These are phyloP conservation scores for Arthroderma sp. DNA, from an alignment of 2,329 filamentous ascomycete species.

Conservation along the genomic window DNA sequence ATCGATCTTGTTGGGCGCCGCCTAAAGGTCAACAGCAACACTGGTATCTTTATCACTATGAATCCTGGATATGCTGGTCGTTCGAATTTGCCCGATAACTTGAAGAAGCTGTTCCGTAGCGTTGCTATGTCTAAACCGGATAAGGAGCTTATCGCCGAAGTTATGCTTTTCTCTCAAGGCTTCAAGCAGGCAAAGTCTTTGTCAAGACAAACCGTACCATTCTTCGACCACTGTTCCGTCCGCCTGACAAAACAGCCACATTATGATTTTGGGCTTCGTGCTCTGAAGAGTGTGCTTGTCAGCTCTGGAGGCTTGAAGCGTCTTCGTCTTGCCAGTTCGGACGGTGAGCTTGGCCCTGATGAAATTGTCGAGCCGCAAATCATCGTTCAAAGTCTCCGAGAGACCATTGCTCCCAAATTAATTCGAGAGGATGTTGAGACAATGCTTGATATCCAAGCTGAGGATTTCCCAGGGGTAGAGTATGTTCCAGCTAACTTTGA, in stretches of 20 bases:
- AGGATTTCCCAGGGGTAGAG: slow-evolving; percentile 82
- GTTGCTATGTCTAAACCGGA: slow-evolving; percentile 99
- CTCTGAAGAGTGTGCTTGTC: slow-evolving; percentile 93
- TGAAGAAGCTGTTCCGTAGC: slow-evolving; percentile 99
- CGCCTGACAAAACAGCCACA: slow-evolving; percentile 90
- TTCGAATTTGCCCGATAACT: slow-evolving; percentile 93
- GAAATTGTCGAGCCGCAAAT: slow-evolving; percentile 86
- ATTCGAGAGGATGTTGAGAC: slow-evolving; percentile 83
- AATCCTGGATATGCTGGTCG: slow-evolving; percentile 97
- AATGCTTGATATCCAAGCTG: slow-evolving; percentile 68
- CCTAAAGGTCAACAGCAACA: slow-evolving; percentile 78
- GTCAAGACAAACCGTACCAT: slow-evolving; percentile 91
- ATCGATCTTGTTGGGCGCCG: slow-evolving; percentile 92
- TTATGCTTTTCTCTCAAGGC: slow-evolving; percentile 99
- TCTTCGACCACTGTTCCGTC: slow-evolving; percentile 82
- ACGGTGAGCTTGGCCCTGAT: slow-evolving; percentile 48
- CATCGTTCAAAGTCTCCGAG: slow-evolving; percentile 92
- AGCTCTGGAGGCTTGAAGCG: slow-evolving; percentile 95
- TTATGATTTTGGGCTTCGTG: slow-evolving; percentile 96
- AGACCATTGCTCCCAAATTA: slow-evolving; percentile 95
- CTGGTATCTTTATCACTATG: slow-evolving; percentile 99
- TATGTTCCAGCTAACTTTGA: slow-evolving; percentile 83
- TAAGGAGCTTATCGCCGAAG: slow-evolving; percentile 97
- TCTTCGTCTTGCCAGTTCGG: slow-evolving; percentile 51
- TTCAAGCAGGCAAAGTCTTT: slow-evolving; percentile 93